phyloP scores from a whole-genome alignment of 495 filamentous ascomycete species.

The Lophium mytilinum region DNA sequence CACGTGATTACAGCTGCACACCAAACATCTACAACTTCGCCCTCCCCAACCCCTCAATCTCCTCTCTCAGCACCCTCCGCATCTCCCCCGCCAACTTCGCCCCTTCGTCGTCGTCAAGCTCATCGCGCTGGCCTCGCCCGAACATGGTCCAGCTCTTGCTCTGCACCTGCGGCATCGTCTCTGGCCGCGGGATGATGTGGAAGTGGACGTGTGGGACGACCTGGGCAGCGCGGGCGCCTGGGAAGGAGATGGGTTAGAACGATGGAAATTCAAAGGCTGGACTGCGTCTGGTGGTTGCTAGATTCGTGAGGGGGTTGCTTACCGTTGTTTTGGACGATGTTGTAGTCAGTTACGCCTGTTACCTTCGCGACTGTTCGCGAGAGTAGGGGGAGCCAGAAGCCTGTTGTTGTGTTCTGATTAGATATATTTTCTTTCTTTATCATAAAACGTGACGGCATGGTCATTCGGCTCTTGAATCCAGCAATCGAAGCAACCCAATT shows the following conservation, averaged over 20 bases:
- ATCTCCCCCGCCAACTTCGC: slow-evolving; percentile 53
- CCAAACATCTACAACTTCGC: slow-evolving; percentile 34
- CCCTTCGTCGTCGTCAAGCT: slow-evolving; percentile 81
- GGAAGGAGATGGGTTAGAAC: not conserved
- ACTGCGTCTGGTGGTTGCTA: not conserved
- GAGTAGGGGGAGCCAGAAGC: slow-evolving; percentile 61
- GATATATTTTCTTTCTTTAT: not conserved
- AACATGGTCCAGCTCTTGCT: slow-evolving; percentile 71
- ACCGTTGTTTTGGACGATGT: slow-evolving; percentile 94
- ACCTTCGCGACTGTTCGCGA: slow-evolving; percentile 59
- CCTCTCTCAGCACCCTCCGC: slow-evolving; percentile 51
- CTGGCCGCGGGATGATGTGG: slow-evolving; percentile 74
- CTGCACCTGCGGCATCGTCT: slow-evolving; percentile 38
- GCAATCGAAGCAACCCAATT: no score
- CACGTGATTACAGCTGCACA: no score
- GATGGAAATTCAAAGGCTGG: not conserved
- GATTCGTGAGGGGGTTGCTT: slow-evolving; percentile 23
- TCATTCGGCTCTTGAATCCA: no score
- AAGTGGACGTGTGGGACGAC: slow-evolving; percentile 88
- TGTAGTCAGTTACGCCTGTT: slow-evolving; percentile 68
- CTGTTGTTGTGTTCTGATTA: not conserved
- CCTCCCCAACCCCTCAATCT: slow-evolving; percentile 40
- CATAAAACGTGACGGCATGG: not conserved
- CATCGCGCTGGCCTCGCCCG: slow-evolving; percentile 70
- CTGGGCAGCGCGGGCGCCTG: slow-evolving; percentile 74